phyloP scores from a whole-genome alignment of 2,329 filamentous ascomycete species.

The Aspergillus pseudotamarii region DNA sequence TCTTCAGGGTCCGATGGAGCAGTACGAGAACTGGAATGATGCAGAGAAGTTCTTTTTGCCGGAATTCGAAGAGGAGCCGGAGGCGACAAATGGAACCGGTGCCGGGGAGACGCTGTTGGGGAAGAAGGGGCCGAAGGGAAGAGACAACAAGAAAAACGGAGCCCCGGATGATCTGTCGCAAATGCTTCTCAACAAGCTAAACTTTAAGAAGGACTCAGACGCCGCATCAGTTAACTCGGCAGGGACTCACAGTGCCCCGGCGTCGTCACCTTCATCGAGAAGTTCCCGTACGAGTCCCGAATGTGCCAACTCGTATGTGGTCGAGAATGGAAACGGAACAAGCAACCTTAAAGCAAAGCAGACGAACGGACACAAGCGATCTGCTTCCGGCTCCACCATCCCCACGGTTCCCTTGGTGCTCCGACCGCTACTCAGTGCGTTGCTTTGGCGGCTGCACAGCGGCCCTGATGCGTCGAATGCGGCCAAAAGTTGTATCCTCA shows the following conservation, averaged over 20 bases:
- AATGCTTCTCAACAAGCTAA: constrained; percentile 51
- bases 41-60: constrained; percentile 50
- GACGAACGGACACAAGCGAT: constrained; percentile 34
- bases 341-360: constrained; percentile 26
- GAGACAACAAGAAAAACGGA: constrained; percentile 26
- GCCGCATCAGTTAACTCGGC: constrained; percentile 44
- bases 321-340: constrained; percentile 23
- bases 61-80: constrained; percentile 46
- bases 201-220: constrained; percentile 48
- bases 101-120: constrained; percentile 20
- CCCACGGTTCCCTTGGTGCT: constrained; percentile 43
- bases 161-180: constrained; percentile 46
- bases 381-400: constrained; percentile 36
- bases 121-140: constrained; percentile 24
- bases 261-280: constrained; percentile 47
- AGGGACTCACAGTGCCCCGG: constrained; percentile 45
- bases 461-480: constrained; percentile 36
- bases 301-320: constrained; percentile 34
- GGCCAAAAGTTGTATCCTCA: constrained; percentile 44
- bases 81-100: constrained; percentile 24
- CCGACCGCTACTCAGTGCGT: constrained; percentile 47
- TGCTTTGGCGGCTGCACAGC: constrained; percentile 49
- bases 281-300: constrained; percentile 51
- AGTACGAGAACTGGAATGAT: constrained; percentile 50
- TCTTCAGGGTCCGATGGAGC: constrained; percentile 54